Evolutionary conservation across 2,329 filamentous ascomycete species (phyloP).

Genomic region (Emmonsiellopsis sp.): DNA sequence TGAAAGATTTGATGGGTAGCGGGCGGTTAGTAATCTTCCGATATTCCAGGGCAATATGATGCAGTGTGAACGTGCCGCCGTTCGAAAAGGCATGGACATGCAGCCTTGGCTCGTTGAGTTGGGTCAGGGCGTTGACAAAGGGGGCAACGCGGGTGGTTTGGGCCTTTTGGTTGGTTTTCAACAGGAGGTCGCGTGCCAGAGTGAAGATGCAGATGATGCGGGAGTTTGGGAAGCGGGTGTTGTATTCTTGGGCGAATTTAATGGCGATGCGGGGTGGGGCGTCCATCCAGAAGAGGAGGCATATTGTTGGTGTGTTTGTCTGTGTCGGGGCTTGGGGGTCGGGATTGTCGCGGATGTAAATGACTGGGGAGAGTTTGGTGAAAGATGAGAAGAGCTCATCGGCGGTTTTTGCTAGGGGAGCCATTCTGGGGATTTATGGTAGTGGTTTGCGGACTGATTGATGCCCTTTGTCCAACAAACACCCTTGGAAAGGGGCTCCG

Average conservation of each 20-base stretch:
- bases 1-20: slow-evolving; percentile 32
- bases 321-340: background rate
- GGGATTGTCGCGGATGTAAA: slow-evolving; percentile 29
- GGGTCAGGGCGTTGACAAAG: slow-evolving; percentile 26
- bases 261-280: slow-evolving; percentile 34
- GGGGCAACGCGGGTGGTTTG: slow-evolving; percentile 24
- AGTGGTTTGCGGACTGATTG: background rate
- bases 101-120: slow-evolving; percentile 19
- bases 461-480: too few relatives aligned
- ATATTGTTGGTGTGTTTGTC: slow-evolving; percentile 34
- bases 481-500: too few relatives aligned
- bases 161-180: slow-evolving; percentile 12
- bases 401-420: background rate
- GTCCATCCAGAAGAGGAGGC: slow-evolving; percentile 43
- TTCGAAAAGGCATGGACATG: slow-evolving; percentile 44
- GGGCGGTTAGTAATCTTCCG: slow-evolving; percentile 21
- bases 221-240: slow-evolving; percentile 32
- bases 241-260: slow-evolving; percentile 42
- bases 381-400: slow-evolving; percentile 17
- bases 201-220: slow-evolving; percentile 35
- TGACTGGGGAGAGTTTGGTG: slow-evolving; percentile 26
- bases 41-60: slow-evolving; percentile 32
- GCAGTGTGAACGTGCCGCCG: slow-evolving; percentile 35
- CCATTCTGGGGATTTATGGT: background rate
- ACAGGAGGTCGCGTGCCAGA: slow-evolving; percentile 24